Conservation (phyloP, 2,329 filamentous ascomycete genomes). For the Blastomyces silverae region DNA sequence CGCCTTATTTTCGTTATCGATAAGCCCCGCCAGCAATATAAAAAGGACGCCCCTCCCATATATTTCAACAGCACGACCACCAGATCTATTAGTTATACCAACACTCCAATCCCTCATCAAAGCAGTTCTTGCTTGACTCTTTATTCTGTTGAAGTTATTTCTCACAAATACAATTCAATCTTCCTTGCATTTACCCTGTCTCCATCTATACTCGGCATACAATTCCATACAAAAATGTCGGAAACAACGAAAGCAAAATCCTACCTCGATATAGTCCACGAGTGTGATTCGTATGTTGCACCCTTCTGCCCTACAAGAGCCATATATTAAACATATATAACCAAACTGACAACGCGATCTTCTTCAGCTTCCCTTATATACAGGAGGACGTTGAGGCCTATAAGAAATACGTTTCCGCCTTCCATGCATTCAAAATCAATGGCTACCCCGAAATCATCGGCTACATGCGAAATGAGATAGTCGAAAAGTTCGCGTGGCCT, state of each 20-base stretch:
- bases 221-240: neutral
- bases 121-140: neutral
- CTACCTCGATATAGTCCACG: constrained; percentile 47
- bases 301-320: neutral
- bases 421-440: constrained; percentile 61
- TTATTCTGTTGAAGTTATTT: neutral
- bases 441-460: constrained; percentile 58
- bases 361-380: constrained; percentile 67
- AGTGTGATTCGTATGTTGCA: constrained; percentile 49
- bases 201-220: neutral
- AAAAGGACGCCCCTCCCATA: neutral
- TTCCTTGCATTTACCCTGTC: neutral
- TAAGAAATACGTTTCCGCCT: constrained; percentile 47
- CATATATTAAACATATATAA: neutral
- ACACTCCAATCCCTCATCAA: neutral
- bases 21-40: neutral
- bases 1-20: constrained; percentile 5
- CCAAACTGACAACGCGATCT: constrained; percentile 9
- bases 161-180: neutral
- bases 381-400: constrained; percentile 54
- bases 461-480: constrained; percentile 48
- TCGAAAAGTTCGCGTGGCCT: constrained; percentile 40
- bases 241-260: constrained; percentile 12
- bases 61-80: neutral
- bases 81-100: neutral